Evolutionary conservation across 768 basidiomycete species (phyloP), one percentile per base, ranked within the genome.

Genomic region (Rossbeevera mucosa): DNA sequence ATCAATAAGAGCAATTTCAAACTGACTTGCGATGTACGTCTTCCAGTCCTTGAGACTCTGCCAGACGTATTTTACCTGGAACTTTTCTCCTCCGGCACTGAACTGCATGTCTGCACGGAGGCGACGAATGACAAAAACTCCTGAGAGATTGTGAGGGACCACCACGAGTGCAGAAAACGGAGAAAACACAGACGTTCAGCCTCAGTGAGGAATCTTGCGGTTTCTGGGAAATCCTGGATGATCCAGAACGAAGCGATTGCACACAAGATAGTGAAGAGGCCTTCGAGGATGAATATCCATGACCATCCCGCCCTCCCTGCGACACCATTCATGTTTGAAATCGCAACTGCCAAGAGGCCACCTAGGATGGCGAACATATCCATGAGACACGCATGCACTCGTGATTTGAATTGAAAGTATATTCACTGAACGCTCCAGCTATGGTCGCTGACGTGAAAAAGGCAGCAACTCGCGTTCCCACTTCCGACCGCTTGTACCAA

Each of bases 401-500:
- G 5, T 18, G 18, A 46, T 8, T 21, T 8, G 29, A 24, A 13
- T 22, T n/a, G 18, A n/a, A 44, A 31, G 63, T 43, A 20, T 38
- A 54, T 75, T 47, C 48, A 83, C 85, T 82, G 67, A 88, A 88
- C 13, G 85, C 86, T 21, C 89, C 90, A 5, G 88, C 81, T 25
- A 86, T 75, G 0, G 89, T 91, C 2, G 88, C 87, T 25, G 88
- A 85, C 3, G 85, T 82, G 69, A 90, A 91, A 72, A 93, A 93
- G 14, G 85, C 53, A 0, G 88, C 86, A 21, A 86, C 72, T 29
- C 88, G 81, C 28, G 79, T 74, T 14, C 86, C 88, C 59, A 87
- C 76, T 60, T 93, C 91, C 11, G 80, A 77, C 24, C 86, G 81
- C 61, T 81, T 85, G 67, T 92, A 92, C 88, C 90, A 92, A 59